A percentile compares a stretch with the other conserved stretches of the same genome.
These are phyloP conservation scores for Dryas integrifolia DNA, from an alignment of 331 rosid genomes.

Conservation along the genomic window DNA sequence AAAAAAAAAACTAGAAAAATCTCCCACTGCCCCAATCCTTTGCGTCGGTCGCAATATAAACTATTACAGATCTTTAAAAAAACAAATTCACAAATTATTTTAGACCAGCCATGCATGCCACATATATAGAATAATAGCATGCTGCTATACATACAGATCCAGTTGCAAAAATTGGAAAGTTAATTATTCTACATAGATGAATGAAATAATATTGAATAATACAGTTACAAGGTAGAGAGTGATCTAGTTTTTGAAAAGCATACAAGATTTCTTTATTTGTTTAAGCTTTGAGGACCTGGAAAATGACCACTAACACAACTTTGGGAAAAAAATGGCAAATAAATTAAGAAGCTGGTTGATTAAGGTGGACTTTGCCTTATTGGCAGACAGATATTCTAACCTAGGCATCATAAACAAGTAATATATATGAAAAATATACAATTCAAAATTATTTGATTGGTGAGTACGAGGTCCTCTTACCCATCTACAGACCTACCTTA, in stretches of 20 bases:
- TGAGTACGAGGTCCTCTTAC: constrained; percentile 38
- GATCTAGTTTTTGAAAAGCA: background rate
- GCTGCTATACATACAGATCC: background rate
- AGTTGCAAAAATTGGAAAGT: constrained; percentile 2
- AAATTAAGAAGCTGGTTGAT: constrained; percentile 4
- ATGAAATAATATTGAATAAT: too few relatives aligned
- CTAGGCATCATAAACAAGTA: constrained; percentile 17
- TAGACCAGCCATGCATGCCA: background rate
- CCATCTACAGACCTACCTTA: constrained; percentile 32
- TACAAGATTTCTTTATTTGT: constrained; percentile 17
- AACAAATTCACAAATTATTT: background rate
- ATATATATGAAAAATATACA: background rate
- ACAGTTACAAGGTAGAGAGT: too few relatives aligned
- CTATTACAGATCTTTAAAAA: too few relatives aligned
- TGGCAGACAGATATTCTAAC: constrained; percentile 64
- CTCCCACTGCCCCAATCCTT: too few relatives aligned
- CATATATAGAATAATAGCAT: background rate
- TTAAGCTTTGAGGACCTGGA: background rate
- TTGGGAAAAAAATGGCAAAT: constrained; percentile 4
- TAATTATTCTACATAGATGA: background rate
- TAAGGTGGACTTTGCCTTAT: constrained; percentile 45
- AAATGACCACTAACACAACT: constrained; percentile 8
- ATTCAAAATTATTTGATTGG: constrained; percentile 25
- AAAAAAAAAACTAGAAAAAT: too few relatives aligned
- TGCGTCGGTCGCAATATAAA: too few relatives aligned